Conservation (phyloP, 768 basidiomycete genomes). For the Suillus spraguei region DNA sequence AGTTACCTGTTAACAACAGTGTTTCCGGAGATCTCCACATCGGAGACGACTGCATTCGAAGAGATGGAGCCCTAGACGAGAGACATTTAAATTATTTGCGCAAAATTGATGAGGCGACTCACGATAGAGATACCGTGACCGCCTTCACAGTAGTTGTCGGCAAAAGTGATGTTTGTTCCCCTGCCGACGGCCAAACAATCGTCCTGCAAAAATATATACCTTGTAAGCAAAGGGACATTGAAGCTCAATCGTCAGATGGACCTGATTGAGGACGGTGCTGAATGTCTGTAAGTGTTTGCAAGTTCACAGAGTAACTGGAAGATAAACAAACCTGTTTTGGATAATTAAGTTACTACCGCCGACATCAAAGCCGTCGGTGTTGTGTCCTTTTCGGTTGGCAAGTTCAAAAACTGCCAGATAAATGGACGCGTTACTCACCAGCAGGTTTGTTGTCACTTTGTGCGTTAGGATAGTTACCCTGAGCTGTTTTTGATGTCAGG, state of each 20-base stretch:
- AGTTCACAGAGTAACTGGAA: not conserved
- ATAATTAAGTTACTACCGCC: conserved; percentile 40
- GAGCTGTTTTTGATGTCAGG: conserved; percentile 37
- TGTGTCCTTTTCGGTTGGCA: conserved; percentile 35
- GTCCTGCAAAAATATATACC: conserved; percentile 39
- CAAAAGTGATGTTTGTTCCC: conserved; percentile 48
- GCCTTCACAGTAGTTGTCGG: conserved; percentile 52
- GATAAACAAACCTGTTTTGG: conserved; percentile 18
- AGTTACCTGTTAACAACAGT: conserved; percentile 55
- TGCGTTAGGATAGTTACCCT: conserved; percentile 53
- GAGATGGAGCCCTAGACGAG: conserved; percentile 54
- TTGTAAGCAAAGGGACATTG: not conserved
- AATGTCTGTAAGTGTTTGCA: not conserved
- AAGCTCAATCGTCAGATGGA: not conserved
- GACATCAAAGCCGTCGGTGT: conserved; percentile 55
- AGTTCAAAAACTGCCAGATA: not conserved
- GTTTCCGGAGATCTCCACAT: conserved; percentile 52
- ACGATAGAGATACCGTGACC: conserved; percentile 70
- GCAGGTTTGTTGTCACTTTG: conserved; percentile 51
- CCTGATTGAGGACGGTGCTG: conserved; percentile 31
- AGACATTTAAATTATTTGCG: not conserved
- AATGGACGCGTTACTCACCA: conserved; percentile 29
- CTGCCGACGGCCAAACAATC: conserved; percentile 62
- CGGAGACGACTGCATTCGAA: conserved; percentile 47
- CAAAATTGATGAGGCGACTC: conserved; percentile 1